Percentiles rank a stretch among this genome's conserved stretches.
phyloP scores from a whole-genome alignment of 345 rosid species.

The Angophora floribunda region DNA sequence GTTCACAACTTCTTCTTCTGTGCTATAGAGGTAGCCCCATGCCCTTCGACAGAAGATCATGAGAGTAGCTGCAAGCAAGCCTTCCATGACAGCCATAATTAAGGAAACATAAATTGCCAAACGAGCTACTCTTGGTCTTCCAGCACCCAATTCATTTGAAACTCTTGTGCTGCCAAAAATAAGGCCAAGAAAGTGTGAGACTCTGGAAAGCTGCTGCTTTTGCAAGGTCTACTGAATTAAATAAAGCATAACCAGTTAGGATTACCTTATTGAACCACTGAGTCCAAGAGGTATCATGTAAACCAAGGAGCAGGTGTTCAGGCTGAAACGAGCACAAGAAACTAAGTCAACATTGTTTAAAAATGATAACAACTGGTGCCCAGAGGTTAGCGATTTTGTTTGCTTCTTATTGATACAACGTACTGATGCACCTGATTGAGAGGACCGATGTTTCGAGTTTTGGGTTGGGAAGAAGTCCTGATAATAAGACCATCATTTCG shows the following conservation, averaged over 20 bases:
- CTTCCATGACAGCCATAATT: slow-evolving; percentile 16
- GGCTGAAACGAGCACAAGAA: too few species aligned
- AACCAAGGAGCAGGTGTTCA: neutral
- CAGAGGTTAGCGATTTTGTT: too few species aligned
- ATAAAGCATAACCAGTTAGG: too few species aligned
- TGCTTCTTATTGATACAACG: too few species aligned
- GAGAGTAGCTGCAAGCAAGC: slow-evolving; percentile 16
- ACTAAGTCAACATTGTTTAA: too few species aligned
- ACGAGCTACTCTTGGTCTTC: slow-evolving; percentile 28
- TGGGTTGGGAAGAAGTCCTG: neutral
- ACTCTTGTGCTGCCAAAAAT: slow-evolving; percentile 22
- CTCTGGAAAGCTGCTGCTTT: too few species aligned
- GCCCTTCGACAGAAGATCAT: slow-evolving; percentile 12
- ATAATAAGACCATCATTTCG: neutral
- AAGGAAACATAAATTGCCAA: slow-evolving; percentile 10
- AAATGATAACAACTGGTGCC: too few species aligned
- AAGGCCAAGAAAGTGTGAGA: neutral
- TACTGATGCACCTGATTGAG: neutral
- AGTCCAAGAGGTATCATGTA: slow-evolving; percentile 13
- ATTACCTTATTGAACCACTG: slow-evolving; percentile 11
- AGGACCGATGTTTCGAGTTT: neutral
- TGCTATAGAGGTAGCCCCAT: slow-evolving; percentile 24
- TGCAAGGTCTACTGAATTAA: neutral
- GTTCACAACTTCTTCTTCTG: slow-evolving; percentile 15
- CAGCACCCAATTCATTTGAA: slow-evolving; percentile 47